Conservation (phyloP, 371 early-diverging fungal species). For the Zopfochytrium polystomum region DNA sequence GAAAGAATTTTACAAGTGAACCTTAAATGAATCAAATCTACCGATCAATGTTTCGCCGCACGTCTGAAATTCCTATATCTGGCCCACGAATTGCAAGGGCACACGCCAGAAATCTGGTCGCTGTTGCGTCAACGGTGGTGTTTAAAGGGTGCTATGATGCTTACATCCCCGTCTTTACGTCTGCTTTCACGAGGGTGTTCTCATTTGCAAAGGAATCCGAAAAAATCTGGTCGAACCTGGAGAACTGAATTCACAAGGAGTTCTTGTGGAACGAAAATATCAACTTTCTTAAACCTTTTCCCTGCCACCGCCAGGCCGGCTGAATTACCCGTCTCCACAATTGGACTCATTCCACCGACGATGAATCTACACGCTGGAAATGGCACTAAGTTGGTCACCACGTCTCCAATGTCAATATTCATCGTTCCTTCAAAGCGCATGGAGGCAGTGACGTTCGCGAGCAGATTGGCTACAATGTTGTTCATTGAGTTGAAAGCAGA, state of each 20-base stretch:
- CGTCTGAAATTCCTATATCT: conserved; percentile 46
- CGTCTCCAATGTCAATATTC: conserved; percentile 75
- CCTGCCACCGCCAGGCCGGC: no score
- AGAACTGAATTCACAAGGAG: conserved; percentile 29
- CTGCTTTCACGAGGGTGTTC: conserved; percentile 60
- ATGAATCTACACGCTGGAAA: conserved; percentile 58
- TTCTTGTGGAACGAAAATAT: background rate
- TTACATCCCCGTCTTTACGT: conserved; percentile 55
- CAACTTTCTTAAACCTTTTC: conserved; percentile 5
- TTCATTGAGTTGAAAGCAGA: conserved; percentile 56
- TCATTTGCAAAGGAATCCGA: conserved; percentile 58
- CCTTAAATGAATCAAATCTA: conserved; percentile 1
- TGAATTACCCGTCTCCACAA: conserved; percentile 14
- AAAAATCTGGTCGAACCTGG: conserved; percentile 60
- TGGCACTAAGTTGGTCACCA: conserved; percentile 73
- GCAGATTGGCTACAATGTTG: conserved; percentile 52
- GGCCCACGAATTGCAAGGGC: conserved; percentile 52
- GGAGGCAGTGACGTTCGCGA: conserved; percentile 58
- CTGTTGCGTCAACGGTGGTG: background rate
- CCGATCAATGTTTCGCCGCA: conserved; percentile 53
- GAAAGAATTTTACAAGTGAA: background rate
- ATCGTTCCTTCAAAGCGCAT: conserved; percentile 65
- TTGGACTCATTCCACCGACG: conserved; percentile 48
- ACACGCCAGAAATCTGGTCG: conserved; percentile 47
- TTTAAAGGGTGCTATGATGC: conserved; percentile 9